Evolutionary conservation across 2,329 filamentous ascomycete species (phyloP).

Genomic region (Diaporthe velutina): DNA sequence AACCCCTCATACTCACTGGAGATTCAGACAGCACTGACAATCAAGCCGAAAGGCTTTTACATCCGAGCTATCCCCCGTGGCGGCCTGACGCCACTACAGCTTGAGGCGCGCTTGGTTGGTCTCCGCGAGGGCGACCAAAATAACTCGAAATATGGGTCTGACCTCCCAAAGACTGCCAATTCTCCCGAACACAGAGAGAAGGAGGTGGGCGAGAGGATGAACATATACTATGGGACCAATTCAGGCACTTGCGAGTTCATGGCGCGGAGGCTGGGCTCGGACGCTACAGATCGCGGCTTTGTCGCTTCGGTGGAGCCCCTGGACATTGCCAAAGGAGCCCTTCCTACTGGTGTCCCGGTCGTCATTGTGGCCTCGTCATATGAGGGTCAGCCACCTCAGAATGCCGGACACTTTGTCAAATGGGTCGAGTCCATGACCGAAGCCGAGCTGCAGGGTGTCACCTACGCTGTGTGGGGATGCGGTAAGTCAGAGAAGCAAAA

Average conservation of each 20-base stretch:
- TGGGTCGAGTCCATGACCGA: constrained; percentile 72
- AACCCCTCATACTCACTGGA: constrained; percentile 70
- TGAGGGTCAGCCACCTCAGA: constrained; percentile 80
- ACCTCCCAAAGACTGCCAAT: neutral
- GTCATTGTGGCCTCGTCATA: constrained; percentile 79
- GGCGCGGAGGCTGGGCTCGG: constrained; percentile 71
- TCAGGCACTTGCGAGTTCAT: constrained; percentile 81
- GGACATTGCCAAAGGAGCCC: constrained; percentile 70
- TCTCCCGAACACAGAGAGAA: neutral
- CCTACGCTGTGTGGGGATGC: constrained; percentile 79
- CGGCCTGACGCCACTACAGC: constrained; percentile 44
- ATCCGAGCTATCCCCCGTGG: constrained; percentile 70
- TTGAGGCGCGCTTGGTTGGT: neutral
- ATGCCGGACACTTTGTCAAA: constrained; percentile 75
- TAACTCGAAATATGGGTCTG: neutral
- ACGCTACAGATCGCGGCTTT: constrained; percentile 73
- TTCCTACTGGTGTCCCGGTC: constrained; percentile 72
- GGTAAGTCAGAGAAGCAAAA: constrained; percentile 53
- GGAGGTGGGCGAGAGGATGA: constrained; percentile 51
- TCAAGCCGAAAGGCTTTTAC: constrained; percentile 72
- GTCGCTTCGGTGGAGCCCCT: constrained; percentile 64
- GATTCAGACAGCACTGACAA: constrained; percentile 66
- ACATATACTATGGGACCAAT: constrained; percentile 81
- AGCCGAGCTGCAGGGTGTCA: constrained; percentile 64
- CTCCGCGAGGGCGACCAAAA: neutral